A percentile compares a stretch with the other conserved stretches of the same genome.
Evolutionary conservation across 140 eudicot species (phyloP).

Genomic region (Oenanthe javanica): DNA sequence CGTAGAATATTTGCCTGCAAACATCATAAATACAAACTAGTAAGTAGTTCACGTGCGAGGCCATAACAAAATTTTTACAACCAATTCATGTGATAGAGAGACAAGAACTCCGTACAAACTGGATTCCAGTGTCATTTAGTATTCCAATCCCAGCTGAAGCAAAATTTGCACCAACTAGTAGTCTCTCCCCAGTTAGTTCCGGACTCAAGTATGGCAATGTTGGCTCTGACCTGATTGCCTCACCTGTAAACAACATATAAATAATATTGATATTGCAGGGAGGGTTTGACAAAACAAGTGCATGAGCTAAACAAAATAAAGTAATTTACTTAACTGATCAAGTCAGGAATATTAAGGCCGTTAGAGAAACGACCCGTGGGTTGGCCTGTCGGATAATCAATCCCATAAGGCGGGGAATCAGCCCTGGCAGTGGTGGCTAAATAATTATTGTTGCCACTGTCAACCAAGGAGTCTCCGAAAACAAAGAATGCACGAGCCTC

Average conservation of each 20-base stretch:
- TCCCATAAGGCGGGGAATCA: not conserved
- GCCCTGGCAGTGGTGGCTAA: conserved; percentile 9
- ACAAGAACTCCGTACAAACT: conserved; percentile 43
- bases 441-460: conserved; percentile 7
- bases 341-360: not conserved
- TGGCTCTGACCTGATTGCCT: conserved; percentile 58
- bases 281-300: not conserved
- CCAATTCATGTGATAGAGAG: too few species aligned
- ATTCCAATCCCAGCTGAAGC: conserved; percentile 97
- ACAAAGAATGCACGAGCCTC: conserved; percentile 8
- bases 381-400: conserved; percentile 1
- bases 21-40: not conserved
- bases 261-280: not conserved
- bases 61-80: too few species aligned
- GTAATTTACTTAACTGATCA: not conserved
- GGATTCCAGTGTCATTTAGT: conserved; percentile 85
- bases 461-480: conserved; percentile 4
- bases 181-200: conserved; percentile 43
- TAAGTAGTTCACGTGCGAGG: not conserved
- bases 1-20: conserved; percentile 5
- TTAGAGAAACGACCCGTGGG: conserved; percentile 7
- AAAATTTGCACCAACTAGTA: conserved; percentile 79
- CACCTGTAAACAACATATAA: conserved; percentile 32
- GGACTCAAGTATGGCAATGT: conserved; percentile 87
- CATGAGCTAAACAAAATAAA: not conserved